Base-by-base conservation (phyloP, 768 basidiomycete genomes). In the Filobasidium wieringae region DNA sequence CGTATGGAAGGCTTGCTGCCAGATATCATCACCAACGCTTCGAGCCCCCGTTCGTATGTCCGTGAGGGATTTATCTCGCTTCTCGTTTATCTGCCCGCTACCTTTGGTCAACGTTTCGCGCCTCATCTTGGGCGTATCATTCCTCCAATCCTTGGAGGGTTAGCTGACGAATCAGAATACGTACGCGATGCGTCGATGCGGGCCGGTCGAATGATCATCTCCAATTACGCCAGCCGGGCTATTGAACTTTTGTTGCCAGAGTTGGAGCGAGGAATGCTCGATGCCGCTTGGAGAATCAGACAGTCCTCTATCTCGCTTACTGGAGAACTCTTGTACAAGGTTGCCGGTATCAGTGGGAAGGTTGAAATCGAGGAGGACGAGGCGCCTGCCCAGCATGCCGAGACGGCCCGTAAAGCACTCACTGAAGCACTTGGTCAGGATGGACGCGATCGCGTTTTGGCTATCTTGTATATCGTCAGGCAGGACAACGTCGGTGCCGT, bases 11-110 rank as follows among this genome's bases (percentile, higher is more conserved):
- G 87, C 6, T 79, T 99, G 1, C 79, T 97, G 1, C 95, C 95
- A 0, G 89, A 93, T 64, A 90, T 99, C 68, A 84, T 99, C 62
- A 81, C 80, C 29, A 96, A 89, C 70, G 88, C 91, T 1, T 83
- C 87, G 64, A 92, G 88, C 47, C 86, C 89, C 1, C 79, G 88
- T 9, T 80, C 91, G 26, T 92, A 90, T 27, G 87, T 97, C 39
- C 82, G 91, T 33, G 95, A 97, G 78, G 95, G 95, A 9, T 97
- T 96, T 79, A 97, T 99, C 85, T 95, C 92, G 0, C 78, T 97
- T 12, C 82, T 99, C 33, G 90, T 97, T 17, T 97, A 85, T 76
- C 76, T 97, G 2, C 93, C 95, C 1, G 85, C 91, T 1, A 97
- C 93, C 1, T 97, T 99, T 68, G 95, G 95, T 7, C 84, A 86